Percentiles rank a stretch among this genome's conserved stretches.
Conservation (phyloP, 2,329 filamentous ascomycete species). For the Talaromyces sp. region DNA sequence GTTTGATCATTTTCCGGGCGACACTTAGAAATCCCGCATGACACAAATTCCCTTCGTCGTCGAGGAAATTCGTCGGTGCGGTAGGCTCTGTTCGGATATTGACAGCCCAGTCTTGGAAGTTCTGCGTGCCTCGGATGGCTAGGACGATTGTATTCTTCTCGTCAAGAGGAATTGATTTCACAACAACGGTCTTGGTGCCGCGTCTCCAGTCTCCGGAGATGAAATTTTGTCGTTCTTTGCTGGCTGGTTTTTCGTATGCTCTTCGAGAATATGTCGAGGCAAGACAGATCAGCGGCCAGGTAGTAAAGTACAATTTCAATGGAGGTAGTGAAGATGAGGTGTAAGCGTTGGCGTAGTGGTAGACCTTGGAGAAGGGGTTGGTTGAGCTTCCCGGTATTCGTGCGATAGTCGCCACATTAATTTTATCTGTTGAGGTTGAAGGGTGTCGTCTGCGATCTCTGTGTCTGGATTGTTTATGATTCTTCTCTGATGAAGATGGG, state of each 20-base stretch:
- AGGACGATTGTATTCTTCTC: slow-evolving; percentile 77
- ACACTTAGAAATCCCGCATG: slow-evolving; percentile 78
- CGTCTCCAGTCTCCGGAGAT: slow-evolving; percentile 68
- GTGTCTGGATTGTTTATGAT: slow-evolving; percentile 1
- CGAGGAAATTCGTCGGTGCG: slow-evolving; percentile 68
- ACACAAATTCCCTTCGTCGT: slow-evolving; percentile 73
- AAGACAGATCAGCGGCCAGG: slow-evolving; percentile 73
- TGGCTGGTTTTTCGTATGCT: slow-evolving; percentile 67
- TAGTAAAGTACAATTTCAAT: slow-evolving; percentile 69
- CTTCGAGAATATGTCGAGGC: slow-evolving; percentile 75
- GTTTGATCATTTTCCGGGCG: slow-evolving; percentile 70
- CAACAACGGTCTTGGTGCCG: slow-evolving; percentile 81
- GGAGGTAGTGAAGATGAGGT: slow-evolving; percentile 66
- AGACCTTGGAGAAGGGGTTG: slow-evolving; percentile 72
- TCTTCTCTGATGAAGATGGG: neutral
- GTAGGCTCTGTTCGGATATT: slow-evolving; percentile 71
- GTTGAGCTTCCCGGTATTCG: neutral
- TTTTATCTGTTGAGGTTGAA: neutral
- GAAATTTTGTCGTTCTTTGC: slow-evolving; percentile 65
- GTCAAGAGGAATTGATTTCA: slow-evolving; percentile 77
- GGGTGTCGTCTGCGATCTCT: neutral
- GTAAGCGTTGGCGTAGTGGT: slow-evolving; percentile 74
- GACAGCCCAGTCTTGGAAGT: slow-evolving; percentile 82
- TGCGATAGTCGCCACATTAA: slow-evolving; percentile 24
- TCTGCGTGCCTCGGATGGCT: slow-evolving; percentile 76